Conservation (phyloP, 257 asterid genomes). For the Solanum raphanifolium region DNA sequence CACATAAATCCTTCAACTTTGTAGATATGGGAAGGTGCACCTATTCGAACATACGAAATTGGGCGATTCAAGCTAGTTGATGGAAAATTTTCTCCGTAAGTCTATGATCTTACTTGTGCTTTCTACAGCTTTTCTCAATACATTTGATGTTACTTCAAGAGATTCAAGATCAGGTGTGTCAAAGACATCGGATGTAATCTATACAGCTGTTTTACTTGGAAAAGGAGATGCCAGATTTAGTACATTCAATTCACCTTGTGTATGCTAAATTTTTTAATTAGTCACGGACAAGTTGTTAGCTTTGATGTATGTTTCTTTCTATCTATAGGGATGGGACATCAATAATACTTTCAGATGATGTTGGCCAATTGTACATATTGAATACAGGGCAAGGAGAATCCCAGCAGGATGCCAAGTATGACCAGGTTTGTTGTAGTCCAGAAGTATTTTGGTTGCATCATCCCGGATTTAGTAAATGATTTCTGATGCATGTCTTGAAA, state of each 20-base stretch:
- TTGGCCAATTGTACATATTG: conserved; percentile 78
- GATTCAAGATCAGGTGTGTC: not conserved
- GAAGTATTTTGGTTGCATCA: not conserved
- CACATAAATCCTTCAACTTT: conserved; percentile 1
- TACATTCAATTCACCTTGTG: not conserved
- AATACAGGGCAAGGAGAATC: conserved; percentile 96
- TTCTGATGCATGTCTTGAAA: conserved; percentile 2
- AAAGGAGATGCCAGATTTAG: not conserved
- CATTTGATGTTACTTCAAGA: not conserved
- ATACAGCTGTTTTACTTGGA: not conserved
- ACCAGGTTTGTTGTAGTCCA: conserved; percentile 48
- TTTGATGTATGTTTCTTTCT: not conserved
- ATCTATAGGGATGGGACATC: conserved; percentile 91
- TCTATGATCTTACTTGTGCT: conserved; percentile 13
- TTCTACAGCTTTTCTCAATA: not conserved
- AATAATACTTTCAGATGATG: conserved; percentile 91
- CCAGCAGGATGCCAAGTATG: conserved; percentile 84
- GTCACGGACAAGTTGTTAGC: conserved; percentile 7
- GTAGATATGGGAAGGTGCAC: conserved; percentile 96
- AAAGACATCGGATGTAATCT: not conserved
- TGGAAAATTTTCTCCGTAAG: conserved; percentile 98
- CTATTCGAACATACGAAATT: conserved; percentile 69
- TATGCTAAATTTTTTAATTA: not conserved
- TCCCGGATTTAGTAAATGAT: not conserved
- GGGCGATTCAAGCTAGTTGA: conserved; percentile 89